These are phyloP conservation scores for Argentina anserina DNA, from an alignment of 306 rosid species.

Conservation along the genomic window DNA sequence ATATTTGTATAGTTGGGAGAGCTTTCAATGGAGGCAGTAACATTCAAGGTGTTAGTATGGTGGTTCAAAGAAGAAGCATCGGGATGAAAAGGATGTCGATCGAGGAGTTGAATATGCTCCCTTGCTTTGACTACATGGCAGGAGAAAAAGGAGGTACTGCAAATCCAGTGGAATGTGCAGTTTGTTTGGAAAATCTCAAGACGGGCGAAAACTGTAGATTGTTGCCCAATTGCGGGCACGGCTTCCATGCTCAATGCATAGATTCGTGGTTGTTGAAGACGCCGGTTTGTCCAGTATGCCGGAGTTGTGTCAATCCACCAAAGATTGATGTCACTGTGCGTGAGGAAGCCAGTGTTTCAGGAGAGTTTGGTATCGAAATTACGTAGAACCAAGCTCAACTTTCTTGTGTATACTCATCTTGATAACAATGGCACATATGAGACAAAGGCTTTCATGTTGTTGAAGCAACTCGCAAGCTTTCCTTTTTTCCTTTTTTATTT, in stretches of 20 bases:
- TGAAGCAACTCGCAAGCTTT: background rate
- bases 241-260: slow-evolving; percentile 43
- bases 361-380: slow-evolving; percentile 2
- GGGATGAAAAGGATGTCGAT: slow-evolving; percentile 25
- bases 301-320: slow-evolving; percentile 24
- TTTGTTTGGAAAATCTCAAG: slow-evolving; percentile 46
- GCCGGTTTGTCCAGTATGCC: slow-evolving; percentile 49
- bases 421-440: background rate
- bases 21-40: slow-evolving; percentile 21
- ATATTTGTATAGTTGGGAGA: slow-evolving; percentile 42
- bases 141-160: slow-evolving; percentile 5
- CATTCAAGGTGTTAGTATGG: slow-evolving; percentile 11
- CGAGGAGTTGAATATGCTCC: slow-evolving; percentile 42
- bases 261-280: slow-evolving; percentile 43
- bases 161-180: slow-evolving; percentile 35
- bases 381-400: slow-evolving; percentile 7
- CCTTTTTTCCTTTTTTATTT: too few relatives aligned
- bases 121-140: slow-evolving; percentile 38
- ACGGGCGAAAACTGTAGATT: slow-evolving; percentile 47
- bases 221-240: slow-evolving; percentile 44
- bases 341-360: slow-evolving; percentile 24
- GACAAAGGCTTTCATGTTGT: background rate
- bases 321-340: slow-evolving; percentile 20
- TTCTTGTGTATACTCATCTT: background rate
- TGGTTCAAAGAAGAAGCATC: slow-evolving; percentile 19